Percentiles rank a stretch among this genome's conserved stretches.
Conservation (phyloP, 2,329 filamentous ascomycete genomes). For the Botrytis aclada region DNA sequence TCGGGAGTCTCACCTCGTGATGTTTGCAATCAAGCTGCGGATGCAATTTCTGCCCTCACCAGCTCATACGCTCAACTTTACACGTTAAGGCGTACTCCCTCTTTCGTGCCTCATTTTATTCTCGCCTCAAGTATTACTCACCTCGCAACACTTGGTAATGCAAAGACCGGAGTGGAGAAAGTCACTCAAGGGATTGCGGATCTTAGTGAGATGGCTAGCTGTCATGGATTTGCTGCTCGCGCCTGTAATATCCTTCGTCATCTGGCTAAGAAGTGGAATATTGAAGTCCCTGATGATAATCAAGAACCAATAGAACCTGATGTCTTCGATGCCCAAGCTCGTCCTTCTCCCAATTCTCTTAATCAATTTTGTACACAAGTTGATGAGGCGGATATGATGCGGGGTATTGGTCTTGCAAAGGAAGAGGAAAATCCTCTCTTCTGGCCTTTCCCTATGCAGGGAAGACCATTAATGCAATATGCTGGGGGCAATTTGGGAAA, state of each 20-base stretch:
- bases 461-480: slow-evolving; percentile 28
- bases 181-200: slow-evolving; percentile 55
- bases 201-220: slow-evolving; percentile 57
- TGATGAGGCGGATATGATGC: slow-evolving; percentile 36
- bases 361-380: slow-evolving; percentile 34
- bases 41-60: slow-evolving; percentile 39
- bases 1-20: slow-evolving; percentile 34
- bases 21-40: slow-evolving; percentile 37
- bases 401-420: slow-evolving; percentile 20
- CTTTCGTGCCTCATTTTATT: slow-evolving; percentile 37
- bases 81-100: slow-evolving; percentile 36
- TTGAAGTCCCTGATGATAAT: slow-evolving; percentile 47
- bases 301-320: slow-evolving; percentile 37
- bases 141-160: slow-evolving; percentile 29
- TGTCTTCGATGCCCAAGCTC: slow-evolving; percentile 32
- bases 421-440: slow-evolving; percentile 31
- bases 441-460: slow-evolving; percentile 36
- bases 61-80: slow-evolving; percentile 37
- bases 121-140: slow-evolving; percentile 34
- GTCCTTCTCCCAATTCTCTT: slow-evolving; percentile 21
- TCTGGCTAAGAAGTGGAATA: slow-evolving; percentile 57
- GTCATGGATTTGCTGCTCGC: slow-evolving; percentile 33
- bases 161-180: slow-evolving; percentile 39
- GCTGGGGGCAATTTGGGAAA: not conserved
- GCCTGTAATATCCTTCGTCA: slow-evolving; percentile 50